Evolutionary conservation across 345 rosid genomes (phyloP), one percentile per base, ranked within the genome.

Genomic region (Gossypium rotundifolium): DNA sequence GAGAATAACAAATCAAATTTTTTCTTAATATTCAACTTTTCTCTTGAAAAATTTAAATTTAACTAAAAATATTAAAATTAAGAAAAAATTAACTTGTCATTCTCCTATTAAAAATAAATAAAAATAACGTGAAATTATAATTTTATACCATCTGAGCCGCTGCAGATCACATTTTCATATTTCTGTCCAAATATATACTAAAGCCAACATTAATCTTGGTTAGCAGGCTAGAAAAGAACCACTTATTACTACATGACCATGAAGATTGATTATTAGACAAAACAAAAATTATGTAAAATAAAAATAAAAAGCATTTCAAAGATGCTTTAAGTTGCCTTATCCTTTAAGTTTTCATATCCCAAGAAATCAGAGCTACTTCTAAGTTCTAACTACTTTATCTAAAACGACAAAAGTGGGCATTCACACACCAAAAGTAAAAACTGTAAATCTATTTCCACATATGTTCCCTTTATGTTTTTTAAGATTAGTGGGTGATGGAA

Each of bases 91-190:
- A 0, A 2, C 2, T 27, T 27, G 0, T 27, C 3, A 25, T 2
- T 27, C 0, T 2, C 3, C 0, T 0, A 27, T 27, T 27, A 1
- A 27, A 27, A 27, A 25, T 0, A 0, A 0, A 27, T 27, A 27
- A 4, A 0, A 33, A 4, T 33, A 4, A 33, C 0, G 0, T 33
- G 0, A 4, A 4, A 33, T 33, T 0, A 29, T 0, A 3, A 29
- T 29, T 29, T 29, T 0, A 29, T 29, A 29, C 5, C 3, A 29
- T 3, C 5, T 0, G 6, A 1, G 1, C 6, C 0, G 7, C 4
- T 33, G 7, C 40, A 33, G 7, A 33, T 4, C 40, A 33, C 38
- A 33, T 33, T 33, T 33, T 33, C 38, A 33, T 33, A 33, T 33
- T 33, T 4, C 38, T 33, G 38, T 33, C 6, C 38, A 33, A 33